phyloP scores from a whole-genome alignment of 768 basidiomycete species.

The Boletus reticuloceps region DNA sequence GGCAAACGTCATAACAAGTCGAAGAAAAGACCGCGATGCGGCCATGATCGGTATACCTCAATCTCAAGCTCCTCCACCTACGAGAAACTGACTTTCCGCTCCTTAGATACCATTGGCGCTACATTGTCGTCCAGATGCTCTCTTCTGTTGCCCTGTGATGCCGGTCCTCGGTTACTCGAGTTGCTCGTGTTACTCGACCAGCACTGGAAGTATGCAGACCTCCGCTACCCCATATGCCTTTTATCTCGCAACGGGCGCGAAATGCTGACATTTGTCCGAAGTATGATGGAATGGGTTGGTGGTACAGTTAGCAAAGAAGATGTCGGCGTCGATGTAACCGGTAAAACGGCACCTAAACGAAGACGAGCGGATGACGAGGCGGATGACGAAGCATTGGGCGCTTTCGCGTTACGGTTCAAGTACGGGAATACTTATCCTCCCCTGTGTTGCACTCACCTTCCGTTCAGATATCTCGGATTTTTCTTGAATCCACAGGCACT shows the following conservation, averaged over 20 bases:
- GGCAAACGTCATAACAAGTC: constrained; percentile 76
- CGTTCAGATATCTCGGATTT: constrained; percentile 80
- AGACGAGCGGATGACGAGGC: constrained; percentile 65
- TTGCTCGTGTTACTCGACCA: constrained; percentile 95
- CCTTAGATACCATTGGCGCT: constrained; percentile 79
- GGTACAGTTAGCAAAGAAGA: constrained; percentile 93
- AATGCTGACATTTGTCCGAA: constrained; percentile 90
- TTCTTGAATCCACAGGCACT: constrained; percentile 82
- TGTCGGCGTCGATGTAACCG: constrained; percentile 72
- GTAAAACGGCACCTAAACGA: constrained; percentile 48
- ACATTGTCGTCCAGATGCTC: constrained; percentile 81
- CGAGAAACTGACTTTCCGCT: background rate
- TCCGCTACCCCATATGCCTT: constrained; percentile 89
- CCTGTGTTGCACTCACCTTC: background rate
- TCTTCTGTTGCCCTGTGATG: constrained; percentile 87
- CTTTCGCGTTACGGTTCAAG: constrained; percentile 87
- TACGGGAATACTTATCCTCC: constrained; percentile 35
- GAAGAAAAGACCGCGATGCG: constrained; percentile 86
- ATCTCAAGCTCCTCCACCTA: background rate
- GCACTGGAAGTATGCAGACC: constrained; percentile 90
- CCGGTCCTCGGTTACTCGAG: constrained; percentile 92
- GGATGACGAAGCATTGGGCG: constrained; percentile 82
- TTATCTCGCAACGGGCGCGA: constrained; percentile 87
- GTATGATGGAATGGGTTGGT: constrained; percentile 99
- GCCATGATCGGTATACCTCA: constrained; percentile 71